These are phyloP conservation scores for Clavulina sp. DNA, from an alignment of 768 basidiomycete genomes.

Conservation along the genomic window DNA sequence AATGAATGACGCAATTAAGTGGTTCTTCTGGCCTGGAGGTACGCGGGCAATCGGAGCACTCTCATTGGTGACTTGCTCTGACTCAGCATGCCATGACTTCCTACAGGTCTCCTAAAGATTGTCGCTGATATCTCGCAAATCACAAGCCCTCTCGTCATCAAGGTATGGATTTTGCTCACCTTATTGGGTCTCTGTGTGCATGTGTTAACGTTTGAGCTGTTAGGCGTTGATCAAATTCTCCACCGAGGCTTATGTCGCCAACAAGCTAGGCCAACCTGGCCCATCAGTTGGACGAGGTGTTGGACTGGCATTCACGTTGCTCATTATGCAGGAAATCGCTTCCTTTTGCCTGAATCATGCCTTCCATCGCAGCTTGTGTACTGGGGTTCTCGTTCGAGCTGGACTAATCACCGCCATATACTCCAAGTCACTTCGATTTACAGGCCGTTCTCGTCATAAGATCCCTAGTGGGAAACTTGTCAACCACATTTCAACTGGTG, in stretches of 20 bases:
- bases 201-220: not conserved
- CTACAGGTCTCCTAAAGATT: slow-evolving; percentile 14
- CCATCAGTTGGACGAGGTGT: slow-evolving; percentile 13
- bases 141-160: slow-evolving; percentile 15
- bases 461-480: slow-evolving; percentile 80
- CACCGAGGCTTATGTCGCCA: slow-evolving; percentile 37
- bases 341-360: slow-evolving; percentile 53
- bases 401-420: slow-evolving; percentile 71
- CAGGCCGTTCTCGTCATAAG: slow-evolving; percentile 58
- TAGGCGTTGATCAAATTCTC: slow-evolving; percentile 59
- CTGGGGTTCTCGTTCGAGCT: slow-evolving; percentile 45
- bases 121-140: slow-evolving; percentile 15
- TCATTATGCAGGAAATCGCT: slow-evolving; percentile 30
- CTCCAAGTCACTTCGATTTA: slow-evolving; percentile 53
- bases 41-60: not conserved
- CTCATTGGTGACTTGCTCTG: not conserved
- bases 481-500: slow-evolving; percentile 69
- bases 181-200: not conserved
- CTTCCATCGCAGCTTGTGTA: slow-evolving; percentile 52
- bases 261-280: slow-evolving; percentile 3
- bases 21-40: slow-evolving; percentile 46
- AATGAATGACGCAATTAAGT: slow-evolving; percentile 41
- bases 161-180: slow-evolving; percentile 2
- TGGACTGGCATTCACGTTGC: slow-evolving; percentile 39
- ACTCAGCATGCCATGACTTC: not conserved